Base-by-base conservation (phyloP, 176 grass and related monocot species). In the Typha latifolia region DNA sequence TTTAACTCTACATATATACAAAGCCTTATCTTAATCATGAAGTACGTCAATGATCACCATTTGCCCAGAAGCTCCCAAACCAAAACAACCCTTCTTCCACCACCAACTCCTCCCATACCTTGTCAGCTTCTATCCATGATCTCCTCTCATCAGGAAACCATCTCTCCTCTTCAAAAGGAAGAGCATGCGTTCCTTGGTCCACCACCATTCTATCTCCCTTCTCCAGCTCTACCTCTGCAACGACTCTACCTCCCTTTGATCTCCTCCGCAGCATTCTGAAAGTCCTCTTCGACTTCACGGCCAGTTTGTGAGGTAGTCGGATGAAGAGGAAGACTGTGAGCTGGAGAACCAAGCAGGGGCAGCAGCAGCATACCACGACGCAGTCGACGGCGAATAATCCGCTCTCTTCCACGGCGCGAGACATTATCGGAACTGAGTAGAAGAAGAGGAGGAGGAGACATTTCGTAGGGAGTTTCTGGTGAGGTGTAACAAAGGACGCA, bases 61-160 rank as follows among this genome's bases (percentile, higher is more conserved):
- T 70, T 12, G 51, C 84, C 91, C 91, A 91, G 63, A 96, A 96
- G 79, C 87, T 96, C 51, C 91, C 91, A 74, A 96, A 96, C 87
- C 87, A 96, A 67, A 96, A 85, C 32, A 85, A 72, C 6, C 87
- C 87, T 72, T 74, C 74, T 50, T 82, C 74, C 32, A 73, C 76
- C 14, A 76, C 57, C 32, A 96, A 66, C 72, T 80, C 76, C 76
- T 69, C 75, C 87, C 81, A 95, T 50, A 74, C 69, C 49, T 48
- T 64, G 49, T 49, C 65, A 9, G 52, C 78, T 63, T 1, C 66
- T 0, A 49, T 0, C 63, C 49, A 74, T 5, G 49, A 50, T 20
- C 24, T 48, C 59, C 52, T 19, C 19, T 11, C 11, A 7, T 59
- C 53, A 59, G 14, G 0, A 59, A 59, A 22, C 53, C 53, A 59